These are phyloP conservation scores for Phytophthora sansomeana DNA, from an alignment of 352 stramenopile species.

Conservation along the genomic window DNA sequence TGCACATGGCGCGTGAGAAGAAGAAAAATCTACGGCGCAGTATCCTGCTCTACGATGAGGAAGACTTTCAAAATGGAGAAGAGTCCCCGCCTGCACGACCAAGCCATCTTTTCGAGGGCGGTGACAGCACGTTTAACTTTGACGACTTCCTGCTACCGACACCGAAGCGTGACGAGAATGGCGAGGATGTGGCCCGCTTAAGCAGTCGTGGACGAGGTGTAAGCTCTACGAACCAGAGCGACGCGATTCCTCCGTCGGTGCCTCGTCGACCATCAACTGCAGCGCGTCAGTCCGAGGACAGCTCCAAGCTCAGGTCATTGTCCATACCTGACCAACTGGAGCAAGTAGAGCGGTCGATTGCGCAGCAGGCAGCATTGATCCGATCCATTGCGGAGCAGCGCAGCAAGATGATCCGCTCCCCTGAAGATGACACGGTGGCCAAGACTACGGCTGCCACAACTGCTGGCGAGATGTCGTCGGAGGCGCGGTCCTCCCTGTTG, in stretches of 20 bases:
- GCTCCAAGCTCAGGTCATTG: conserved; percentile 46
- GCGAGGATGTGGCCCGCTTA: conserved; percentile 3
- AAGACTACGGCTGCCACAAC: conserved; percentile 42
- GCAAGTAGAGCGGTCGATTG: conserved; percentile 68
- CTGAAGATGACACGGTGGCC: conserved; percentile 34
- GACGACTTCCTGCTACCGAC: conserved; percentile 51
- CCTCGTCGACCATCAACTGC: conserved; percentile 36
- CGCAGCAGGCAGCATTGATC: conserved; percentile 69
- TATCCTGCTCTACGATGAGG: conserved; percentile 59
- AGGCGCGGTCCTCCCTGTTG: conserved; percentile 39
- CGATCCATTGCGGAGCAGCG: conserved; percentile 65
- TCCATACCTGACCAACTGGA: conserved; percentile 64
- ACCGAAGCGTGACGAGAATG: conserved; percentile 31
- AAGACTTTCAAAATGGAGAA: conserved; percentile 40
- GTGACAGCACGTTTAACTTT: conserved; percentile 53
- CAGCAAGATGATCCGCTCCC: conserved; percentile 45
- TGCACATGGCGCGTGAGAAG: conserved; percentile 74
- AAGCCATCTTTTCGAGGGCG: conserved; percentile 35
- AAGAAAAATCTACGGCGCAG: conserved; percentile 55
- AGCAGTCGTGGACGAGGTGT: conserved; percentile 29
- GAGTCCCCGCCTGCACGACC: conserved; percentile 37
- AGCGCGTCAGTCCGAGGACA: conserved; percentile 36
- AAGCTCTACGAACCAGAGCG: conserved; percentile 41
- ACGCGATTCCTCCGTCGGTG: conserved; percentile 30
- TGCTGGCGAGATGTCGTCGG: conserved; percentile 38